These are phyloP conservation scores for Boechera divaricarpa DNA, from an alignment of 345 rosid species.

Conservation along the genomic window DNA sequence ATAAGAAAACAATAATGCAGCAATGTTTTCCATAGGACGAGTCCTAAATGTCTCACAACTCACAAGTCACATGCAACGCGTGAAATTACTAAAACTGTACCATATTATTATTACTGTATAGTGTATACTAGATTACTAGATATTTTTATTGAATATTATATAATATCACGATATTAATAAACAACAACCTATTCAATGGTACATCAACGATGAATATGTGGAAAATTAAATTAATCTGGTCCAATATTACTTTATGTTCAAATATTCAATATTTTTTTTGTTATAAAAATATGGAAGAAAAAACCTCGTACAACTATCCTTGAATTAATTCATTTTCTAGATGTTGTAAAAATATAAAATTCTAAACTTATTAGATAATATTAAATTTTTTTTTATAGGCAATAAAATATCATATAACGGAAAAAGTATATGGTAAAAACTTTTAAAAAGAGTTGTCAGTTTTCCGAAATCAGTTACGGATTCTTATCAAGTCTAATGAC, in stretches of 20 bases:
- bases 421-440: constrained; percentile 14
- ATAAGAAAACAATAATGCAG: constrained; percentile 34
- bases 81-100: constrained; percentile 26
- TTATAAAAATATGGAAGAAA: not conserved
- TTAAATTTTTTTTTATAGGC: not conserved
- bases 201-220: constrained; percentile 7
- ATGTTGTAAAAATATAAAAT: not conserved
- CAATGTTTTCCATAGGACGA: constrained; percentile 2
- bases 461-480: constrained; percentile 26
- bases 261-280: not conserved
- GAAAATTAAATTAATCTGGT: constrained; percentile 7
- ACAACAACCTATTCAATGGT: constrained; percentile 17
- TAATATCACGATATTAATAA: not conserved
- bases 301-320: constrained; percentile 42
- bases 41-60: constrained; percentile 19
- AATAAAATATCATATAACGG: constrained; percentile 19
- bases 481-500: constrained; percentile 19
- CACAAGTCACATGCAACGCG: constrained; percentile 37
- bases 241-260: constrained; percentile 3
- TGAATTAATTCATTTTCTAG: not conserved
- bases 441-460: not conserved
- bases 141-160: not conserved
- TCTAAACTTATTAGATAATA: not conserved
- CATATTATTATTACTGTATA: constrained; percentile 2
- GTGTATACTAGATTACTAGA: not conserved